Conservation (phyloP, 331 rosid species). For the Malus hybrid region DNA sequence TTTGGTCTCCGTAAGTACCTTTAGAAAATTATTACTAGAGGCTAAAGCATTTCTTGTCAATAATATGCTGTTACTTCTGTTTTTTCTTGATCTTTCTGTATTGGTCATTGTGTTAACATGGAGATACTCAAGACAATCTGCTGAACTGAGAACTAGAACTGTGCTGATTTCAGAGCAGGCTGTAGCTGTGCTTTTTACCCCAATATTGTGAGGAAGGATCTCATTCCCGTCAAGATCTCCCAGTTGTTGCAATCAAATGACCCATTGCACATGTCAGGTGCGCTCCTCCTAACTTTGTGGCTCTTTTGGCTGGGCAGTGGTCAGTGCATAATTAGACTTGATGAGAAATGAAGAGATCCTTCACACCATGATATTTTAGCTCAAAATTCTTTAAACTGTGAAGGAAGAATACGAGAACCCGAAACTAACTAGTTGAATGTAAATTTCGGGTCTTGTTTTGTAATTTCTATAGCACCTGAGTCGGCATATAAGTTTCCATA, state of each 20-base stretch:
- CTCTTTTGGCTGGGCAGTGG: neutral
- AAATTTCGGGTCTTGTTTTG: neutral
- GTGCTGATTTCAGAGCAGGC: neutral
- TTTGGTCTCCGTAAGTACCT: neutral
- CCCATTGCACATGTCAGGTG: neutral
- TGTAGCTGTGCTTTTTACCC: neutral
- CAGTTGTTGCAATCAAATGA: neutral
- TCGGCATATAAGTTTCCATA: neutral
- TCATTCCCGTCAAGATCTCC: neutral
- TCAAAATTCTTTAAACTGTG: neutral
- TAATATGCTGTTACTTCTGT: neutral
- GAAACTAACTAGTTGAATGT: neutral
- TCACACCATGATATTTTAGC: neutral
- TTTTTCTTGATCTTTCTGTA: neutral
- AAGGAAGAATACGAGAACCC: neutral
- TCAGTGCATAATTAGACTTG: neutral
- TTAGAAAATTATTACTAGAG: neutral
- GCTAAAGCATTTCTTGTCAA: neutral
- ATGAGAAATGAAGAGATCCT: neutral
- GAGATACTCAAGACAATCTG: neutral
- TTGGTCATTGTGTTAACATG: neutral
- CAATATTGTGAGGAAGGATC: neutral
- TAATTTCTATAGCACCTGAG: neutral
- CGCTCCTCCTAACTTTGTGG: neutral
- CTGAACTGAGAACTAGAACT: neutral